phyloP scores from a whole-genome alignment of 495 filamentous ascomycete species.

The Glarea lozoyensis region DNA sequence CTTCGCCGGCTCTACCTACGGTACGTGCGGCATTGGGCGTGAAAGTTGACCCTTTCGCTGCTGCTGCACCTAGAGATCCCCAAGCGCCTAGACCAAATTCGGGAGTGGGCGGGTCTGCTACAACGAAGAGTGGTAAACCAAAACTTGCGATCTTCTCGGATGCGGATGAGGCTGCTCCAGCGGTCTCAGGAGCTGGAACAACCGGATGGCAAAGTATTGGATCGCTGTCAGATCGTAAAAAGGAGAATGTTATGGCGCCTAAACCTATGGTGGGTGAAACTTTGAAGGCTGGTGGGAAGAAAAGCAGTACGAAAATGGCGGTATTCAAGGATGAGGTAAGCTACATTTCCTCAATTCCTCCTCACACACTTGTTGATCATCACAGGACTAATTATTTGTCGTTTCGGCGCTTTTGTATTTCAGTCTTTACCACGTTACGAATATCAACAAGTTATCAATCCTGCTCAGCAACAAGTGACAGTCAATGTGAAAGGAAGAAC shows the following conservation, averaged over 20 bases:
- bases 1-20: constrained; percentile 75
- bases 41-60: constrained; percentile 73
- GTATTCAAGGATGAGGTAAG: constrained; percentile 97
- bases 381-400: constrained; percentile 86
- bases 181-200: constrained; percentile 34
- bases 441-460: constrained; percentile 28
- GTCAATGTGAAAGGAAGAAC: constrained; percentile 68
- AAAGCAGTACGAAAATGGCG: constrained; percentile 68
- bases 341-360: constrained; percentile 30
- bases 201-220: constrained; percentile 93
- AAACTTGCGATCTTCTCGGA: constrained; percentile 94
- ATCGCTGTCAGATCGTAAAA: constrained; percentile 75
- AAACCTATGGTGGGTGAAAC: constrained; percentile 91
- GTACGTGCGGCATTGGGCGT: constrained; percentile 78
- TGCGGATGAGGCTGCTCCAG: constrained; percentile 41
- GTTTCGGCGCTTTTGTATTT: constrained; percentile 51
- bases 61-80: constrained; percentile 45
- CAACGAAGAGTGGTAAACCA: constrained; percentile 52
- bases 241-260: constrained; percentile 83
- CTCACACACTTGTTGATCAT: constrained; percentile 71
- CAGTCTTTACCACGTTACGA: constrained; percentile 39
- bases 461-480: constrained; percentile 58
- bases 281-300: constrained; percentile 75
- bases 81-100: constrained; percentile 49
- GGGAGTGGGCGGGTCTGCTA: constrained; percentile 27